Evolutionary conservation across 1,139 yeast genomes (phyloP), one percentile per base, ranked within the genome.

Genomic region (Spencermartinsiella ligniputridi): DNA sequence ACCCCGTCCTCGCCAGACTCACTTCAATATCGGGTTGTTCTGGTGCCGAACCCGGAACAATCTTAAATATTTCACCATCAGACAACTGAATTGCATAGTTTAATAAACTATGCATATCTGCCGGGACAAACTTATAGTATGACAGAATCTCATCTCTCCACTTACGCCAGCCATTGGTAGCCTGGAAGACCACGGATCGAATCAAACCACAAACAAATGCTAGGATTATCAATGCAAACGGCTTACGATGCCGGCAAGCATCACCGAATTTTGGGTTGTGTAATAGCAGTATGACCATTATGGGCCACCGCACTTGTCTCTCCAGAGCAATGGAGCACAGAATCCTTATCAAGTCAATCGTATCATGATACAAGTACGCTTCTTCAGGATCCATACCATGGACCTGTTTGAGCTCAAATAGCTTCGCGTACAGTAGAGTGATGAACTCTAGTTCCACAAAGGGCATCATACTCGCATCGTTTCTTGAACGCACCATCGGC

Each of bases 181-280:
- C 9, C 32, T 22, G n/a, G 11, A 37, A 25, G n/a, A 37, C 40
- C 3, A 27, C 9, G n/a, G 12, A n/a, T n/a, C 11, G 6, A 6
- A 37, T 13, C 18, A 37, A 12, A 3, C 32, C 32, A 17, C 40
- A 37, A 3, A 37, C 11, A 22, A 21, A 18, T 6, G 20, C 4
- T 8, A 37, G 17, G 4, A 37, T 24, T 8, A 37, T 33, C 12
- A 37, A 33, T 11, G 40, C 40, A 17, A 37, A 37, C 12, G 40
- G 40, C 12, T 27, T 13, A 13, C 27, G 25, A 12, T 15, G 19
- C 33, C 40, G 18, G 20, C 40, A 37, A 22, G 15, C 25, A 11
- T 37, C 40, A n/a, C 18, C 24, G 15, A 25, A 37, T 16, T 37
- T 16, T 5, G 40, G 15, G 32, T 25, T 15, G 11, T 13, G 33